Evolutionary conservation across 306 rosid species (phyloP), one percentile per base, ranked within the genome.

Genomic region (Nissolia schottii): DNA sequence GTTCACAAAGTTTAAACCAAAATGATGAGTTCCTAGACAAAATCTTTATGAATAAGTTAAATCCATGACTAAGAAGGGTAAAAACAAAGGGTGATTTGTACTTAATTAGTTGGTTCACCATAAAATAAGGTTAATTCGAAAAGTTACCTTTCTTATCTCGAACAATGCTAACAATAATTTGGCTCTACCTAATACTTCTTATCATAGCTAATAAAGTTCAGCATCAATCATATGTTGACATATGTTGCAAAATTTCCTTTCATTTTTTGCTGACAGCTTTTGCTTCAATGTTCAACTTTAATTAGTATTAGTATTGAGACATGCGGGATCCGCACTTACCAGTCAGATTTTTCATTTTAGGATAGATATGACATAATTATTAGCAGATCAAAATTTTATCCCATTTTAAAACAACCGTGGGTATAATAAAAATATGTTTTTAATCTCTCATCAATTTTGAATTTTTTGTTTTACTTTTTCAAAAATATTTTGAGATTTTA

Each of bases 181-280:
- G 27, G 63, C 16, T 54, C 50, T 53, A 38, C 79, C 76, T 49
- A 67, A 58, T 79, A 15, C 34, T 20, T 57, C 38, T 57, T 46
- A 35, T 65, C 48, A 32, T 56, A 57, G 56, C 28, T 67, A 43
- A 71, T 59, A 78, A 78, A 72, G 79, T 46, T 24, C 10, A 49
- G 58, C 57, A 46, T 20, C 58, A 66, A 73, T 66, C 58, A 72
- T 72, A 37, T 57, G 77, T 18, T 41, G 55, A 70, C 20, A 70
- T 45, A 24, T 13, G 60, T 72, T 59, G 49, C 38, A 46, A 74
- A 38, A 25, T 31, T 51, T 45, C 25, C 5, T 41, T 53, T 75
- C 58, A 38, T 13, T 54, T 13, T 54, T 45, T 41, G 59, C 48
- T 53, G 57, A 75, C 27, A 34, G 70, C 40, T 0, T 51, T 64